Evolutionary conservation across 176 grass and related monocot genomes (phyloP).

Genomic region (Alopecurus myosuroides): DNA sequence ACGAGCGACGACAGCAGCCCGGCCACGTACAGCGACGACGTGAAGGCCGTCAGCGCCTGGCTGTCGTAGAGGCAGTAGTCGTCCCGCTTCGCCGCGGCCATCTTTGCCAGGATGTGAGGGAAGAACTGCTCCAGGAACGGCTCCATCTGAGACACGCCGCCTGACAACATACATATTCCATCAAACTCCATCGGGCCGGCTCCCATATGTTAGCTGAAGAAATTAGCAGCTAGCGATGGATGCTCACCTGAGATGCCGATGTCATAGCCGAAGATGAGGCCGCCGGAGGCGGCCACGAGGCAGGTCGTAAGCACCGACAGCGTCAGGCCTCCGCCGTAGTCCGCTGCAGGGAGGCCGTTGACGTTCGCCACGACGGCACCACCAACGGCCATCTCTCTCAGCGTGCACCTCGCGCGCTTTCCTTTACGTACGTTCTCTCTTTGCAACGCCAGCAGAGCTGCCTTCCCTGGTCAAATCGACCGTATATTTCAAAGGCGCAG

Average conservation of each 20-base stretch:
- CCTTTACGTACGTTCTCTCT: neutral
- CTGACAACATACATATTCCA: neutral
- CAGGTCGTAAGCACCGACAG: slow-evolving; percentile 58
- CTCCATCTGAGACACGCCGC: slow-evolving; percentile 65
- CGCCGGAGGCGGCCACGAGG: slow-evolving; percentile 79
- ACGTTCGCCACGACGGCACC: neutral
- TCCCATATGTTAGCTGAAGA: neutral
- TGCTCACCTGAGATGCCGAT: slow-evolving; percentile 77
- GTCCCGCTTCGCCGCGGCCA: slow-evolving; percentile 32
- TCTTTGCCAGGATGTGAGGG: slow-evolving; percentile 45
- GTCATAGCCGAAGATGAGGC: slow-evolving; percentile 90
- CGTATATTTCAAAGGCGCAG: neutral
- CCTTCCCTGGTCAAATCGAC: neutral
- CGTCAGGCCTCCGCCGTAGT: slow-evolving; percentile 57
- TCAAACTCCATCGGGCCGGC: neutral
- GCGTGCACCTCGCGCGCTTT: neutral
- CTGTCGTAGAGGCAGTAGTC: slow-evolving; percentile 78
- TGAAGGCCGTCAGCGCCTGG: slow-evolving; percentile 73
- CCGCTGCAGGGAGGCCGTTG: neutral
- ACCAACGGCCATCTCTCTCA: slow-evolving; percentile 2
- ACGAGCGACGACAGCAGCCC: slow-evolving; percentile 54
- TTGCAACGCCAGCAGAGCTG: neutral
- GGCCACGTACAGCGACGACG: slow-evolving; percentile 75
- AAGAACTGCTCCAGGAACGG: slow-evolving; percentile 68
- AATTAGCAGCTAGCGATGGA: neutral